Percentiles rank a stretch among this genome's conserved stretches.
Conservation (phyloP, 2,329 filamentous ascomycete genomes). For the Nemania sp. region DNA sequence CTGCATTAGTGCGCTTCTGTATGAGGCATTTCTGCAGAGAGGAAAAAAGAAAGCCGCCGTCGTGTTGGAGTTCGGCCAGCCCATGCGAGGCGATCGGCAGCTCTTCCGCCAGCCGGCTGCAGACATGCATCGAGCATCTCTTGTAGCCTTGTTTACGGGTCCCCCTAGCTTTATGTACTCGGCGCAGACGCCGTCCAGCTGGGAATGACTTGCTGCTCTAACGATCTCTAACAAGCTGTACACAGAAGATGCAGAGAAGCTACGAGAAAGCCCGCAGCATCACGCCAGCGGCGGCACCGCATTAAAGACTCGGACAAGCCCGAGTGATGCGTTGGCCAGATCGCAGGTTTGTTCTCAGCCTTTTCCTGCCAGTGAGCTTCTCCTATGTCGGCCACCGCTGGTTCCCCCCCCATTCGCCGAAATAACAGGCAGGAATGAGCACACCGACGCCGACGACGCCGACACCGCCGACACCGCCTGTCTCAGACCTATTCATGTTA, state of each 20-base stretch:
- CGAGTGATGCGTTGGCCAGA: conserved; percentile 13
- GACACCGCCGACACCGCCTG: conserved; percentile 19
- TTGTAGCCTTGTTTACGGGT: conserved; percentile 32
- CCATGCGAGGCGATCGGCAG: conserved; percentile 27
- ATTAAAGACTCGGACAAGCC: conserved; percentile 16
- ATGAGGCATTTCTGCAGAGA: conserved; percentile 31
- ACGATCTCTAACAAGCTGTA: conserved; percentile 17
- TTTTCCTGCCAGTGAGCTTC: conserved; percentile 5
- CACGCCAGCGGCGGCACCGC: conserved; percentile 25
- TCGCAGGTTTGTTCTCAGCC: neutral
- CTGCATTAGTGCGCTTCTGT: neutral
- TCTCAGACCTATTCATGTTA: neutral
- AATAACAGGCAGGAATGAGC: neutral
- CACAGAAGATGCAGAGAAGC: neutral
- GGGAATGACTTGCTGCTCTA: conserved; percentile 24
- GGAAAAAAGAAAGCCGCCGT: neutral
- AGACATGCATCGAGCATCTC: conserved; percentile 21
- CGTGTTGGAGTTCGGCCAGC: conserved; percentile 21
- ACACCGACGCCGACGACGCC: conserved; percentile 10
- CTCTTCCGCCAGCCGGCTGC: conserved; percentile 23
- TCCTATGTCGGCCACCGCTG: conserved; percentile 16
- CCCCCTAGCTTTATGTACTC: conserved; percentile 21
- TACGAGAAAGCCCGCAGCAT: neutral
- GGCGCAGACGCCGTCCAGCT: conserved; percentile 3
- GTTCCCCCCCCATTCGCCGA: conserved; percentile 7